A percentile compares a stretch with the other conserved stretches of the same genome.
Evolutionary conservation across 305 asterid species (phyloP).

Genomic region (Solanum aculeatissimum): DNA sequence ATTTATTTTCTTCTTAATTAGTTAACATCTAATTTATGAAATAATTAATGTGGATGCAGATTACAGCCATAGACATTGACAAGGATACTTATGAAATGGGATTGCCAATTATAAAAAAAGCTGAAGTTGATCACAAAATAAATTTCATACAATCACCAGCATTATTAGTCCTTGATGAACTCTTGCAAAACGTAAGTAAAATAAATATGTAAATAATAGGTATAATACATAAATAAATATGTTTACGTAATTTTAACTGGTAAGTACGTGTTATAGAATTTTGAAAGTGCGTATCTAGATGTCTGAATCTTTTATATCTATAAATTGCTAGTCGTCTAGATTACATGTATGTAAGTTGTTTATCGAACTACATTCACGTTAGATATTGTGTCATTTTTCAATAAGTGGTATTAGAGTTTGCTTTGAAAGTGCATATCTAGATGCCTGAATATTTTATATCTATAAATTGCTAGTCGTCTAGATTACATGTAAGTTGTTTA

Average conservation of each 20-base stretch:
- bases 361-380: too few species aligned
- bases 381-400: too few species aligned
- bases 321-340: too few species aligned
- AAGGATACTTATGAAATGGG: conserved; percentile 9
- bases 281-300: background rate
- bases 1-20: background rate
- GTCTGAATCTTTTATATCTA: too few species aligned
- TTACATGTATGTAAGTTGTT: too few species aligned
- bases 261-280: too few species aligned
- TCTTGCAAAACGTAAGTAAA: conserved; percentile 6
- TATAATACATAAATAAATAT: background rate
- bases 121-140: conserved; percentile 20
- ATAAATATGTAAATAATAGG: background rate
- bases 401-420: too few species aligned
- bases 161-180: conserved; percentile 7
- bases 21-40: background rate
- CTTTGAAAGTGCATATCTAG: too few species aligned
- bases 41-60: background rate
- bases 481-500: too few species aligned
- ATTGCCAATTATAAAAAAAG: conserved; percentile 8
- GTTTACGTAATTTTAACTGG: background rate
- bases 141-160: conserved; percentile 14
- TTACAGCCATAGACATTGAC: conserved; percentile 12
- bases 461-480: too few species aligned
- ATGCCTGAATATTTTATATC: too few species aligned